A percentile compares a stretch with the other conserved stretches of the same genome.
These are phyloP conservation scores for Tylopilus cervinicoccineus DNA, from an alignment of 768 basidiomycete species.

Conservation along the genomic window DNA sequence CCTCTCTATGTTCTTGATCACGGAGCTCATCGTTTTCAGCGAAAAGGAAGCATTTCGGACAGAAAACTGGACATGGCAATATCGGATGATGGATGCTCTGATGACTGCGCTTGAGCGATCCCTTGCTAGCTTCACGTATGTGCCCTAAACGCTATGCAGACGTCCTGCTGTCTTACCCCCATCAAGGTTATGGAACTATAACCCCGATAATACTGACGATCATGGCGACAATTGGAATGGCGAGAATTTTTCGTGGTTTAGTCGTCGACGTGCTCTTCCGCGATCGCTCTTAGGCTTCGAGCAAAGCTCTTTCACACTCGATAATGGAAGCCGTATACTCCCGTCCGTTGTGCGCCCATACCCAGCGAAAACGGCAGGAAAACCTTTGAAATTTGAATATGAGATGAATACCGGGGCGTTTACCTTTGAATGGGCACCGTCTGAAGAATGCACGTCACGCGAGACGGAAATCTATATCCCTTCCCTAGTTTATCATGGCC, in stretches of 20 bases:
- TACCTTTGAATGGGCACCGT: constrained; percentile 54
- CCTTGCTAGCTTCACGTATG: constrained; percentile 83
- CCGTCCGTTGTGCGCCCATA: constrained; percentile 84
- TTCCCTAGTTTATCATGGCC: constrained; percentile 50
- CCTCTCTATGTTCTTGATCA: neutral
- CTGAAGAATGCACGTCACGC: constrained; percentile 31
- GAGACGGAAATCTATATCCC: constrained; percentile 88
- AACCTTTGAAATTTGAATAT: constrained; percentile 70
- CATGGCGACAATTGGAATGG: constrained; percentile 91
- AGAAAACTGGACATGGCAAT: constrained; percentile 78
- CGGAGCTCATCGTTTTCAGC: constrained; percentile 35
- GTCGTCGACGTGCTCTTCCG: constrained; percentile 53
- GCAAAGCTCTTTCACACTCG: constrained; percentile 65
- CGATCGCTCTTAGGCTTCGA: constrained; percentile 50
- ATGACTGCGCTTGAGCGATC: constrained; percentile 75
- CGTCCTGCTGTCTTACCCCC: neutral
- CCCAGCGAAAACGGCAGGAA: constrained; percentile 84
- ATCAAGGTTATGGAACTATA: constrained; percentile 91
- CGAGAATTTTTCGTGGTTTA: constrained; percentile 97
- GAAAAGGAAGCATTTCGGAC: constrained; percentile 65
- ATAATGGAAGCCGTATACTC: constrained; percentile 79
- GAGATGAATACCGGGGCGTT: constrained; percentile 73
- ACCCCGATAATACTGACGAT: constrained; percentile 76
- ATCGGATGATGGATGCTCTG: constrained; percentile 93
- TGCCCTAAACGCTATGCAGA: constrained; percentile 10